Percentiles rank a stretch among this genome's conserved stretches.
Evolutionary conservation across 2,329 filamentous ascomycete species (phyloP).

Genomic region (Colletotrichum brevisporum): DNA sequence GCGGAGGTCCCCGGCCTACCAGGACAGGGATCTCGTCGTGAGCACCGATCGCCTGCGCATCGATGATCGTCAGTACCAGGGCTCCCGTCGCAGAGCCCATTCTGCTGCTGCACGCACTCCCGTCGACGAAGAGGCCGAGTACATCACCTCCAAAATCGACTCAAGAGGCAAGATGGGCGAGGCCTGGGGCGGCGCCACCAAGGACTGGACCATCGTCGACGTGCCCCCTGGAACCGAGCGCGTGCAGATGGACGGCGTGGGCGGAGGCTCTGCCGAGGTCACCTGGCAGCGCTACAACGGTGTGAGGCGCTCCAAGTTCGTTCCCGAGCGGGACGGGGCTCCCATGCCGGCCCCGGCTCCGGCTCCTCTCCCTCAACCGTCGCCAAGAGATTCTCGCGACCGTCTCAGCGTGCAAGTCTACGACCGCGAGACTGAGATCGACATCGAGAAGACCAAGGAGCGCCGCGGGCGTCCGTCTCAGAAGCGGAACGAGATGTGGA

Average conservation of each 20-base stretch:
- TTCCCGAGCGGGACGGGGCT: conserved; percentile 73
- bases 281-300: conserved; percentile 86
- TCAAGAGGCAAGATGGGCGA: conserved; percentile 78
- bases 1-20: conserved; percentile 56
- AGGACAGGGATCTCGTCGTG: conserved; percentile 74
- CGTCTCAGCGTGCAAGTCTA: conserved; percentile 62
- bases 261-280: conserved; percentile 81
- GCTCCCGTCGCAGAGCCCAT: conserved; percentile 63
- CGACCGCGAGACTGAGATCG: conserved; percentile 63
- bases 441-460: conserved; percentile 70
- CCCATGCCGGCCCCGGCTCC: conserved; percentile 41
- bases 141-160: conserved; percentile 70
- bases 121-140: conserved; percentile 73
- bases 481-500: conserved; percentile 84
- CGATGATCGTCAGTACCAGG: conserved; percentile 56
- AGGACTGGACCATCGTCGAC: conserved; percentile 86
- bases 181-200: conserved; percentile 80
- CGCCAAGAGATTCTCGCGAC: conserved; percentile 51
- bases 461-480: conserved; percentile 57
- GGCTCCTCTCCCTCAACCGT: conserved; percentile 45
- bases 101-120: conserved; percentile 63
- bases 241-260: conserved; percentile 85
- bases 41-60: conserved; percentile 65
- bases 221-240: conserved; percentile 87
- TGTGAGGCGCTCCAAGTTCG: conserved; percentile 80